Conservation (phyloP, 208 protist species). For the Leptomonas seymouri region DNA sequence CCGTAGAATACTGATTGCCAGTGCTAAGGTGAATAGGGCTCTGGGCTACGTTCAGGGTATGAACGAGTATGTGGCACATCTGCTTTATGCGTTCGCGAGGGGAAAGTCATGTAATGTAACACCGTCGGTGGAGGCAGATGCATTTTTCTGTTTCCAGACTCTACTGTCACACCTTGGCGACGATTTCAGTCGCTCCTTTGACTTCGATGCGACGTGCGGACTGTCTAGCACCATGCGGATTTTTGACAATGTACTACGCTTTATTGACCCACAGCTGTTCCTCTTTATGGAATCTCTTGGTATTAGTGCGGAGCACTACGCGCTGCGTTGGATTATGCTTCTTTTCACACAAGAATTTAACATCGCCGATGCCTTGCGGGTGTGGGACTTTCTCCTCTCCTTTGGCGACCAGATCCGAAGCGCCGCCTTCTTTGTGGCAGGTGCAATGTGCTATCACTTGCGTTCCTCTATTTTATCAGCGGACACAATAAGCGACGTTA, state of each 20-base stretch:
- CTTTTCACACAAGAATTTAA: slow-evolving; percentile 90
- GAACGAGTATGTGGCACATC: slow-evolving; percentile 80
- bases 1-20: slow-evolving; percentile 70
- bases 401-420: slow-evolving; percentile 60
- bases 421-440: slow-evolving; percentile 55
- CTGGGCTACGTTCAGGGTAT: slow-evolving; percentile 87
- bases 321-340: slow-evolving; percentile 86
- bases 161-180: slow-evolving; percentile 73
- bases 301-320: slow-evolving; percentile 68
- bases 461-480: slow-evolving; percentile 43
- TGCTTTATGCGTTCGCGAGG: slow-evolving; percentile 69
- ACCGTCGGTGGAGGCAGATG: slow-evolving; percentile 46
- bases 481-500: slow-evolving; percentile 43
- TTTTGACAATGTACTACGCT: slow-evolving; percentile 69
- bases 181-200: slow-evolving; percentile 69
- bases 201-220: slow-evolving; percentile 58
- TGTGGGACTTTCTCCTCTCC: slow-evolving; percentile 91
- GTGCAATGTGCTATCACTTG: slow-evolving; percentile 60
- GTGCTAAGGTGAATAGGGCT: slow-evolving; percentile 65
- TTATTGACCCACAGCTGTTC: slow-evolving; percentile 62
- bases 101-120: slow-evolving; percentile 41
- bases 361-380: slow-evolving; percentile 64
- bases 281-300: slow-evolving; percentile 46
- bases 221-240: slow-evolving; percentile 58
- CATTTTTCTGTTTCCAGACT: slow-evolving; percentile 85